phyloP scores from a whole-genome alignment of 257 asterid species.

The Thymus quinquecostatus region DNA sequence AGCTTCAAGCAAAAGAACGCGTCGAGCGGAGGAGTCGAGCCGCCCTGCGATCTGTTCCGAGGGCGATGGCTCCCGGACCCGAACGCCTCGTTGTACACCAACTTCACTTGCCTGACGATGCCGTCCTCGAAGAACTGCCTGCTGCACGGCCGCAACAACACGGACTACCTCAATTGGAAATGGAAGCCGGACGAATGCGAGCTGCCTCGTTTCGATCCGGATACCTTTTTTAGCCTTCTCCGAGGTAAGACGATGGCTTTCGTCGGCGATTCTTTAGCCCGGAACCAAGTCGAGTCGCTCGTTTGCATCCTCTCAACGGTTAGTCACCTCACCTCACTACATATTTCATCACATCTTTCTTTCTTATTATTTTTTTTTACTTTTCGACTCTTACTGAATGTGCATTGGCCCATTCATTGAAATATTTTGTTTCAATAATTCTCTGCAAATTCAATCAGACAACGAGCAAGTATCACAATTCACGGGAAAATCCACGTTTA shows the following conservation, averaged over 20 bases:
- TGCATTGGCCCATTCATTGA: too few relatives aligned
- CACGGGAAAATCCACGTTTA: too few relatives aligned
- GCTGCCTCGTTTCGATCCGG: slow-evolving; percentile 54
- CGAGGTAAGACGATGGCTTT: slow-evolving; percentile 72
- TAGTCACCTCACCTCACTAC: neutral
- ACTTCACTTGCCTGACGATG: slow-evolving; percentile 55
- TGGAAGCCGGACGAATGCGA: slow-evolving; percentile 75
- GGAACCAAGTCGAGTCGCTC: slow-evolving; percentile 82
- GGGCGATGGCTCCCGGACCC: slow-evolving; percentile 61
- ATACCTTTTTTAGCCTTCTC: slow-evolving; percentile 39
- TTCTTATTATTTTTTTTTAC: too few relatives aligned
- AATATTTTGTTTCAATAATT: too few relatives aligned
- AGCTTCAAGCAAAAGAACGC: neutral
- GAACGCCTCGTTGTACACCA: slow-evolving; percentile 47
- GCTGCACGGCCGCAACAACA: slow-evolving; percentile 56
- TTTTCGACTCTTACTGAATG: too few relatives aligned
- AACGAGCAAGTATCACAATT: too few relatives aligned
- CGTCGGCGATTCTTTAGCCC: slow-evolving; percentile 72
- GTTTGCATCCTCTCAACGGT: slow-evolving; percentile 74
- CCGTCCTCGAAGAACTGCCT: slow-evolving; percentile 56
- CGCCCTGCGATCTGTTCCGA: slow-evolving; percentile 52
- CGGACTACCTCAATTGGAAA: slow-evolving; percentile 64
- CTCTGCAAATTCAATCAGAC: too few relatives aligned
- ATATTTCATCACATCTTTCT: too few relatives aligned
- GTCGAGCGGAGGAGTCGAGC: neutral